A percentile compares a stretch with the other conserved stretches of the same genome.
Evolutionary conservation across 129 eudicot species (phyloP).

Genomic region (Pittosporum tobira): DNA sequence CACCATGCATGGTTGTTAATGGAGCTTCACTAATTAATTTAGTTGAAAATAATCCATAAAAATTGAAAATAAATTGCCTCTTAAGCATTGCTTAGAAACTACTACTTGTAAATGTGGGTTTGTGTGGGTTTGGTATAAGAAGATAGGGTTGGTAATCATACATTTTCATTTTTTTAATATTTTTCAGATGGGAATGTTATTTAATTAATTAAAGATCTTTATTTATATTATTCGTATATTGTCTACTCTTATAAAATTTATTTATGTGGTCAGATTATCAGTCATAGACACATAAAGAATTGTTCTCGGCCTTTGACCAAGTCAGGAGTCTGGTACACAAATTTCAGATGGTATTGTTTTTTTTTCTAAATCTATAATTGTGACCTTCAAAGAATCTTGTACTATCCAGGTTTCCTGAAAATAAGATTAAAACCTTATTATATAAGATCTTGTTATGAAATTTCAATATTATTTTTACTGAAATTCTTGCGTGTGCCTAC

Average conservation of each 20-base stretch:
- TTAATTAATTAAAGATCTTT: neutral
- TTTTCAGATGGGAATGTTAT: neutral
- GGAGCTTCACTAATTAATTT: neutral
- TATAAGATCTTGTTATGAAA: neutral
- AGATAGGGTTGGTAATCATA: conserved; percentile 10
- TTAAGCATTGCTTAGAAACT: neutral
- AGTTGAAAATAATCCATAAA: no score
- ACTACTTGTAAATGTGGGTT: neutral
- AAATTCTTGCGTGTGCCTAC: conserved; percentile 10
- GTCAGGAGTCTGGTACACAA: neutral
- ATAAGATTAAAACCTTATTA: neutral
- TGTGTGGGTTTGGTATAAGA: conserved; percentile 16
- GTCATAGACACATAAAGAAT: neutral
- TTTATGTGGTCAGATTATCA: no score
- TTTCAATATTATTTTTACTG: neutral
- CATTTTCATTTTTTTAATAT: neutral
- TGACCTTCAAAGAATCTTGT: conserved; percentile 12
- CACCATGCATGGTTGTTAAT: no score
- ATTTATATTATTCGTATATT: neutral
- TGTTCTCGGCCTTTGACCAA: conserved; percentile 11
- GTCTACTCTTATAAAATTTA: no score
- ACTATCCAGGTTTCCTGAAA: neutral
- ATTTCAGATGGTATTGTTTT: neutral
- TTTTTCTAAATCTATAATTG: conserved; percentile 11
- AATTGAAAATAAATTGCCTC: conserved; percentile 1